Evolutionary conservation across 2,329 filamentous ascomycete species (phyloP), one percentile per base, ranked within the genome.

Genomic region (Lasiodiplodia hormozganensis): DNA sequence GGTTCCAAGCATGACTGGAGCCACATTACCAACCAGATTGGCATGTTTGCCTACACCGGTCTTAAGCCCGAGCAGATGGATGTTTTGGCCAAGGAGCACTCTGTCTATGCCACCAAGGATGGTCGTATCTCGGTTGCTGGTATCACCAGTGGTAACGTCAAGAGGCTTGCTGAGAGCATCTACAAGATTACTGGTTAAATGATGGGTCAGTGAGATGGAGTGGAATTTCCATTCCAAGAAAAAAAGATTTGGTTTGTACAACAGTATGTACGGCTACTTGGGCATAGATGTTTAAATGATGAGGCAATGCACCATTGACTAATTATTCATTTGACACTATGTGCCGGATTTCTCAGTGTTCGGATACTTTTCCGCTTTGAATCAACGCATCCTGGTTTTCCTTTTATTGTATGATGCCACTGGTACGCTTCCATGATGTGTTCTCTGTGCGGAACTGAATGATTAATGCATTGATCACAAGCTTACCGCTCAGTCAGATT

Each of bases 41-140:
- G 96, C 85, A 99, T 99, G 96, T 99, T 99, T 79, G 95, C 96
- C 75, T 99, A 97, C 88, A 99, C 96, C 65, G 96, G 96, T 71
- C 85, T 99, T 76, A 95, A 87, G 75, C 85, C 94, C 67, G 90
- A 95, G 83, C 92, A 97, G 85, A 97, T 98, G 93, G 92, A 95
- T 68, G 85, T 85, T 76, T 87, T 99, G 71, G 93, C 94, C 74
- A 94, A 96, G 86, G 93, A 98, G 86, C 93, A 96, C 87, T 97
- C 93, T 70, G 95, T 99, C 76, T 99, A 99, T 81, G 95, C 94
- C 73, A 98, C 96, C 82, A 96, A 93, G 86, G 92, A 96, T 78
- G 92, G 92, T 75, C 88, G 92, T 77, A 96, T 96, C 80, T 94
- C 91, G 57, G 92, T 96, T 67, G 92, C 92, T 56, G 92, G 92